Conservation (phyloP, 768 basidiomycete species). For the Trametes sanguinea region DNA sequence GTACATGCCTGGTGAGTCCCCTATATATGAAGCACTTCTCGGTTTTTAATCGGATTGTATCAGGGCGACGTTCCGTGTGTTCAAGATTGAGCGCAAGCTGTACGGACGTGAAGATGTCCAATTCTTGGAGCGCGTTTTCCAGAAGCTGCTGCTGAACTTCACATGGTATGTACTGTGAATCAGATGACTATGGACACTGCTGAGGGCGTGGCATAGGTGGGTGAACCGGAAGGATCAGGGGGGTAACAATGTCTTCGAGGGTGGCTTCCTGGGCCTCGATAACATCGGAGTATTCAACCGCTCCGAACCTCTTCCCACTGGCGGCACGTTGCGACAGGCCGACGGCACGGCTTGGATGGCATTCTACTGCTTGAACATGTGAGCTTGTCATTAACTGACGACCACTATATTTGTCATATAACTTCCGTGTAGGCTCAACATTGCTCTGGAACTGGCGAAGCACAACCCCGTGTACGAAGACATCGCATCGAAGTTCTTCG, state of each 20-base stretch:
- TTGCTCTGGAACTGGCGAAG: constrained; percentile 96
- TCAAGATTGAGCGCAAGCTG: constrained; percentile 98
- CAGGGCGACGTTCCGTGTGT: constrained; percentile 96
- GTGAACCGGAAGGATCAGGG: constrained; percentile 96
- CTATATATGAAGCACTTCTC: neutral
- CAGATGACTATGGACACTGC: no score
- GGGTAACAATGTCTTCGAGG: constrained; percentile 97
- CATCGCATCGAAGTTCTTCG: constrained; percentile 98
- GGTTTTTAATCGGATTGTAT: neutral
- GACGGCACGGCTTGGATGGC: constrained; percentile 99
- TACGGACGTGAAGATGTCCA: constrained; percentile 86
- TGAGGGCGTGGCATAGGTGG: constrained; percentile 61
- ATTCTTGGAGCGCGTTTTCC: constrained; percentile 98
- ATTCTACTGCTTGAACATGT: constrained; percentile 98
- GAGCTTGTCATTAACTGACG: constrained; percentile 25
- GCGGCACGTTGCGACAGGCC: constrained; percentile 91
- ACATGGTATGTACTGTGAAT: constrained; percentile 65
- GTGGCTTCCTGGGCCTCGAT: constrained; percentile 96
- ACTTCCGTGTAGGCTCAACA: constrained; percentile 70
- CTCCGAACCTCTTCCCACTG: constrained; percentile 94
- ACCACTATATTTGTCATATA: neutral
- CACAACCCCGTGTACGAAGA: constrained; percentile 98
- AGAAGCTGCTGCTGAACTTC: constrained; percentile 94
- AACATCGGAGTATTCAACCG: constrained; percentile 99
- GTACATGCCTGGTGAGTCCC: constrained; percentile 88